phyloP scores from a whole-genome alignment of 2,329 filamentous ascomycete genomes.

The Beauveria scarabaeidicola region DNA sequence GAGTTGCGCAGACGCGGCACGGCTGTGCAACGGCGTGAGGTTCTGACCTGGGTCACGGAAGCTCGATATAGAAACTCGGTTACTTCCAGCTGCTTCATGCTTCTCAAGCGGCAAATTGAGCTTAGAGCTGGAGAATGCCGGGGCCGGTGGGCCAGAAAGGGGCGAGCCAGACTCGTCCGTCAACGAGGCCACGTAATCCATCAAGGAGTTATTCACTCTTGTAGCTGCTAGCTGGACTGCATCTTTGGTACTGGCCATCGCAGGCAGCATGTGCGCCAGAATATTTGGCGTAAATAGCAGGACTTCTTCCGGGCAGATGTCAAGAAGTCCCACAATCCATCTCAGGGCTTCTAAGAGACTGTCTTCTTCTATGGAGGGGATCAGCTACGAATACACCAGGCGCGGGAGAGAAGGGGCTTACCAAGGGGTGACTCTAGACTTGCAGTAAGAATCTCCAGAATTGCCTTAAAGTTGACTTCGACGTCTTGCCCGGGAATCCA shows the following conservation, averaged over 20 bases:
- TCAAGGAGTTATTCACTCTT: constrained; percentile 80
- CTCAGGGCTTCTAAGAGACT: constrained; percentile 82
- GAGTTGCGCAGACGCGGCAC: constrained; percentile 36
- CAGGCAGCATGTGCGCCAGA: constrained; percentile 82
- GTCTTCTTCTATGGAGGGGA: constrained; percentile 60
- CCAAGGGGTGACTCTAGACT: constrained; percentile 78
- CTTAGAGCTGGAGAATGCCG: constrained; percentile 29
- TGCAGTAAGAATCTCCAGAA: constrained; percentile 82
- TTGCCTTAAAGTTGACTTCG: constrained; percentile 84
- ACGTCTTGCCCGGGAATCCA: constrained; percentile 98
- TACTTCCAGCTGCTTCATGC: constrained; percentile 38
- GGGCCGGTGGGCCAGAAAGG: constrained; percentile 16
- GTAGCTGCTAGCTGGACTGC: constrained; percentile 81
- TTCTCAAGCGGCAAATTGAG: constrained; percentile 36
- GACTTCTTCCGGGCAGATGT: constrained; percentile 95
- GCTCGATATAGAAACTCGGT: constrained; percentile 44
- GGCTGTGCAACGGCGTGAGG: constrained; percentile 42
- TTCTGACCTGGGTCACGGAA: constrained; percentile 46
- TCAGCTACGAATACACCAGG: background rate
- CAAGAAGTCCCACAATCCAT: constrained; percentile 94
- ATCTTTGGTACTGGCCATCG: constrained; percentile 87
- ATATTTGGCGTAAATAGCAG: constrained; percentile 90
- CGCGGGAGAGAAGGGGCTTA: constrained; percentile 28
- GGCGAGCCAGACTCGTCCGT: constrained; percentile 54
- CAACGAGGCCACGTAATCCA: constrained; percentile 89